Conservation (phyloP, 1,284 basidiomycete species). For the Lignosus rhinocerotis region DNA sequence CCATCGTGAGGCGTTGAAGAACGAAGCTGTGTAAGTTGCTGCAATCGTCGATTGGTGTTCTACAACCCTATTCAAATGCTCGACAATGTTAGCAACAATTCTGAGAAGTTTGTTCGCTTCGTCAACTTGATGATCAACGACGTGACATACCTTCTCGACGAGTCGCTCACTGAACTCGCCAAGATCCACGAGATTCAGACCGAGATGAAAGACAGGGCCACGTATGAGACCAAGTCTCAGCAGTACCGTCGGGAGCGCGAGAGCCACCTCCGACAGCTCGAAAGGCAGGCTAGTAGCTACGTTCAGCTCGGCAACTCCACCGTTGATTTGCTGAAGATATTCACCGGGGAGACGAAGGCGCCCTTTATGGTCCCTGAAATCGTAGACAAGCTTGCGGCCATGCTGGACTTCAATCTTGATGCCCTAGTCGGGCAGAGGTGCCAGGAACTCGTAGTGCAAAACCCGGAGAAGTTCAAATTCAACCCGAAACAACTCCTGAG, state of each 20-base stretch:
- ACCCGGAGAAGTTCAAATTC: constrained; percentile 90
- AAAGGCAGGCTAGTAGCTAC: constrained; percentile 85
- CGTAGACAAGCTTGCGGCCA: constrained; percentile 92
- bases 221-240: constrained; percentile 66
- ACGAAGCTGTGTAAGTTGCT: constrained; percentile 67
- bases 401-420: constrained; percentile 95
- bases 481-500: constrained; percentile 82
- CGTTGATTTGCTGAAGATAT: constrained; percentile 86
- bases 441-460: constrained; percentile 81
- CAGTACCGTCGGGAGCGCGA: constrained; percentile 87
- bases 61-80: not conserved
- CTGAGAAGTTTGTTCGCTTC: constrained; percentile 92
- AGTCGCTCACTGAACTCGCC: constrained; percentile 86
- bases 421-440: constrained; percentile 87
- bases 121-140: constrained; percentile 99
- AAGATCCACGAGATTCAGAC: constrained; percentile 87
- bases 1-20: constrained; percentile 82
- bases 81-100: constrained; percentile 53
- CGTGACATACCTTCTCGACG: constrained; percentile 97
- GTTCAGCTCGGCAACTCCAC: constrained; percentile 87
- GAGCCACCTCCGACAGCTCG: constrained; percentile 74
- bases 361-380: constrained; percentile 98
- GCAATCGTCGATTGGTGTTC: not conserved
- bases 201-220: constrained; percentile 76
- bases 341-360: constrained; percentile 88